phyloP scores from a whole-genome alignment of 768 basidiomycete species.

The Auricularia sp. region DNA sequence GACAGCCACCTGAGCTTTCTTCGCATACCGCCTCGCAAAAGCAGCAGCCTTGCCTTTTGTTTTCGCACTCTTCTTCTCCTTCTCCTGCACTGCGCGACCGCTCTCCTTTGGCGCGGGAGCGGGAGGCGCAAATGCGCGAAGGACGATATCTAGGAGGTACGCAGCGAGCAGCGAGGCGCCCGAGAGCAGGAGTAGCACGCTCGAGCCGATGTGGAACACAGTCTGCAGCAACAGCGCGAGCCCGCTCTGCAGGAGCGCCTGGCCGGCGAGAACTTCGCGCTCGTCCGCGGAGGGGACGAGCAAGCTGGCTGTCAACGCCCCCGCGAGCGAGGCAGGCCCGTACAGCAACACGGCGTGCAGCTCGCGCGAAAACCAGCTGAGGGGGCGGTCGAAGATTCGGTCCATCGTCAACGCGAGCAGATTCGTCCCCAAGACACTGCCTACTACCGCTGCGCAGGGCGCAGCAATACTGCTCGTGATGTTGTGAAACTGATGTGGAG shows the following conservation, averaged over 20 bases:
- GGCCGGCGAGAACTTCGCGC: constrained; percentile 46
- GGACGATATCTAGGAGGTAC: constrained; percentile 42
- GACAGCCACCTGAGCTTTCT: background rate
- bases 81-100: too few species aligned
- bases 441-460: constrained; percentile 45
- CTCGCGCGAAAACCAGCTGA: constrained; percentile 83
- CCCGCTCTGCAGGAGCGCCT: constrained; percentile 50
- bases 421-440: constrained; percentile 38
- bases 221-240: constrained; percentile 50
- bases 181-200: constrained; percentile 61
- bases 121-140: constrained; percentile 18
- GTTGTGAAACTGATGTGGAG: too few species aligned
- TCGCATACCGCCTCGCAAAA: background rate
- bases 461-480: constrained; percentile 30
- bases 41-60: background rate
- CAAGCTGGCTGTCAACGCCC: constrained; percentile 16
- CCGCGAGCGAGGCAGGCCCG: constrained; percentile 56
- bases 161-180: constrained; percentile 47
- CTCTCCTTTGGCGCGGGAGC: background rate
- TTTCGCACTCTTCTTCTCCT: background rate
- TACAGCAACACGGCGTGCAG: constrained; percentile 60
- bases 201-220: constrained; percentile 59
- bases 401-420: constrained; percentile 61
- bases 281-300: constrained; percentile 46
- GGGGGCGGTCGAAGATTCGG: constrained; percentile 47